A percentile compares a stretch with the other conserved stretches of the same genome.
Evolutionary conservation across 2,329 filamentous ascomycete genomes (phyloP).

Genomic region (Aspergillus ochraceus): DNA sequence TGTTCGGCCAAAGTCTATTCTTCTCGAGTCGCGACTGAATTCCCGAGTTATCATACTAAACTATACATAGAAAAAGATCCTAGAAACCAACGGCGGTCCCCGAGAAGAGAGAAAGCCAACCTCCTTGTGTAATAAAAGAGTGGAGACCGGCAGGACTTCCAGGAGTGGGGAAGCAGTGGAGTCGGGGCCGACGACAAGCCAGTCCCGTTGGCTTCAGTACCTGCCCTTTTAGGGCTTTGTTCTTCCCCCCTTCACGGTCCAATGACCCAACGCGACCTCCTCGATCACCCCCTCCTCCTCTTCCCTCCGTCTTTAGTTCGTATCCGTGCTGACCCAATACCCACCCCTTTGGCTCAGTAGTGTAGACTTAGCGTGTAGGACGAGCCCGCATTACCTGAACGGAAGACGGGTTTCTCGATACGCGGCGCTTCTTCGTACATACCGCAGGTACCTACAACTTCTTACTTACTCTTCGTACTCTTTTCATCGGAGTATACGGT

Average conservation of each 20-base stretch:
- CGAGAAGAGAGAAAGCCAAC: no score
- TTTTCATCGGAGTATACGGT: not conserved
- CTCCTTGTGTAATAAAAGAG: no score
- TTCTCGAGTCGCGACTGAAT: not conserved
- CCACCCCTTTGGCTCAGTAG: slow-evolving; percentile 22
- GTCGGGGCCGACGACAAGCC: not conserved
- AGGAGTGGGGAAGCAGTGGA: no score
- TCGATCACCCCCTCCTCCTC: slow-evolving; percentile 11
- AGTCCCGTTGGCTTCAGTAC: not conserved
- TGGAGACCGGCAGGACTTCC: no score
- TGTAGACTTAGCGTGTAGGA: slow-evolving; percentile 11
- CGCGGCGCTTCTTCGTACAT: not conserved
- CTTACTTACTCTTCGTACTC: not conserved
- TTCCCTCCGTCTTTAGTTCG: slow-evolving; percentile 10
- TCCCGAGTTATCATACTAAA: not conserved
- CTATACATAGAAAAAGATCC: not conserved
- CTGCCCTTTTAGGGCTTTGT: slow-evolving; percentile 1
- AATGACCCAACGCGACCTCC: slow-evolving; percentile 6
- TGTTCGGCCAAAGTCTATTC: no score
- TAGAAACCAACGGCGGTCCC: no score
- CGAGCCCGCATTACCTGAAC: not conserved
- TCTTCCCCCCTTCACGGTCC: slow-evolving; percentile 1
- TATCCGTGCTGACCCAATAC: slow-evolving; percentile 15
- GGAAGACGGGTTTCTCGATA: not conserved
- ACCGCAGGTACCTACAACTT: not conserved